Evolutionary conservation across 257 asterid species (phyloP).

Genomic region (Nicotiana sylvestris): DNA sequence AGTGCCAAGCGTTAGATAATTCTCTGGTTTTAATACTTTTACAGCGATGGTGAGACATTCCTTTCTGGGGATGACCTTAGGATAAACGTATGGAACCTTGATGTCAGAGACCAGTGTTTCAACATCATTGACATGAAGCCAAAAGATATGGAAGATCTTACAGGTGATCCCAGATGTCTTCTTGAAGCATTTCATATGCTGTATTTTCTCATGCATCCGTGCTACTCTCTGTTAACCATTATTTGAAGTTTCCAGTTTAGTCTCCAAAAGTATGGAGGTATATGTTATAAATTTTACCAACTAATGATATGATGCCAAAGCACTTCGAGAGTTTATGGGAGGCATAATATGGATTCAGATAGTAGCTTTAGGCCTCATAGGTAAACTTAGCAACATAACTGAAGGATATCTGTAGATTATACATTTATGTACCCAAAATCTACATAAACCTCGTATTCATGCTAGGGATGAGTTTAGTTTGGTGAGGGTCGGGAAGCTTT

Average conservation of each 20-base stretch:
- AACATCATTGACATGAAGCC: conserved; percentile 89
- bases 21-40: neutral
- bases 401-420: neutral
- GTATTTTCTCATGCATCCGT: neutral
- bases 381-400: neutral
- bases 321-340: neutral
- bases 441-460: neutral
- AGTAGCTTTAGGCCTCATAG: neutral
- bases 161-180: conserved; percentile 38
- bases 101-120: conserved; percentile 80
- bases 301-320: neutral
- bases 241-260: neutral
- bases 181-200: neutral
- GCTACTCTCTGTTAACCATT: neutral
- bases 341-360: neutral
- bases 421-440: neutral
- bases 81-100: conserved; percentile 83
- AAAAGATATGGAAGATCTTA: conserved; percentile 82
- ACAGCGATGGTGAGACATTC: conserved; percentile 83
- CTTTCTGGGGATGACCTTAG: conserved; percentile 88
- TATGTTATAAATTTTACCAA: neutral
- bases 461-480: neutral
- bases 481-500: neutral
- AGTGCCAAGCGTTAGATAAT: neutral
- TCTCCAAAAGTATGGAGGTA: neutral